Conservation (phyloP, 176 grass and related monocot genomes). For the Hordeum vulgare region DNA sequence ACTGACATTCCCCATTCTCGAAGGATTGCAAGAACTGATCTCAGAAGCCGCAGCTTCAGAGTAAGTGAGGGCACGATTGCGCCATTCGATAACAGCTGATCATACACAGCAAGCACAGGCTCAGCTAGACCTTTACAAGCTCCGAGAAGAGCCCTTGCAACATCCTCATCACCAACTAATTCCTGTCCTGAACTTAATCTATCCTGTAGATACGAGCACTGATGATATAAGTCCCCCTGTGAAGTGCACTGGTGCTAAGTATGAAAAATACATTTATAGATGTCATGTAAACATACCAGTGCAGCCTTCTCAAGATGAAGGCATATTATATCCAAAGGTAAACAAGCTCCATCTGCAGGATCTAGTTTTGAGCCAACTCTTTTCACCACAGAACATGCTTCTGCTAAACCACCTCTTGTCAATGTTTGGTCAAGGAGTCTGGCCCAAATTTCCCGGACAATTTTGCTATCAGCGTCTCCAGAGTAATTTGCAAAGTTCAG, state of each 20-base stretch:
- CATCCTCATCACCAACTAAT: conserved; percentile 84
- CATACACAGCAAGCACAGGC: conserved; percentile 76
- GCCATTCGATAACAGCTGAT: conserved; percentile 85
- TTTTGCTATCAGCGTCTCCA: conserved; percentile 78
- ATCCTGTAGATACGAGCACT: conserved; percentile 51
- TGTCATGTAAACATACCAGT: conserved; percentile 57
- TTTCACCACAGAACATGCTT: conserved; percentile 88
- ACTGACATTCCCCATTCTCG: conserved; percentile 74
- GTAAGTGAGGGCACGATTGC: conserved; percentile 65
- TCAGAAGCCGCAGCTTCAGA: conserved; percentile 80
- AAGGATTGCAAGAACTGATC: conserved; percentile 77
- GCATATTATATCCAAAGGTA: conserved; percentile 83
- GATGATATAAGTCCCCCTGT: conserved; percentile 2
- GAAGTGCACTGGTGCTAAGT: neutral
- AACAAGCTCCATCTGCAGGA: conserved; percentile 72
- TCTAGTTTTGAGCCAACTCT: conserved; percentile 90
- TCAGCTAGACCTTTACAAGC: conserved; percentile 69
- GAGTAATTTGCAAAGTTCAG: conserved; percentile 95
- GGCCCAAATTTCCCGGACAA: conserved; percentile 82
- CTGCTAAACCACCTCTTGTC: conserved; percentile 73
- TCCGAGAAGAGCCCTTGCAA: conserved; percentile 78
- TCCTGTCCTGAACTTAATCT: conserved; percentile 75
- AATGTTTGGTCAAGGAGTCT: conserved; percentile 84
- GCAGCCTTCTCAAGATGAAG: conserved; percentile 95
- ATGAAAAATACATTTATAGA: neutral